These are phyloP conservation scores for Nakazawaea wickerhamii DNA, from an alignment of 805 yeast species.

Conservation along the genomic window DNA sequence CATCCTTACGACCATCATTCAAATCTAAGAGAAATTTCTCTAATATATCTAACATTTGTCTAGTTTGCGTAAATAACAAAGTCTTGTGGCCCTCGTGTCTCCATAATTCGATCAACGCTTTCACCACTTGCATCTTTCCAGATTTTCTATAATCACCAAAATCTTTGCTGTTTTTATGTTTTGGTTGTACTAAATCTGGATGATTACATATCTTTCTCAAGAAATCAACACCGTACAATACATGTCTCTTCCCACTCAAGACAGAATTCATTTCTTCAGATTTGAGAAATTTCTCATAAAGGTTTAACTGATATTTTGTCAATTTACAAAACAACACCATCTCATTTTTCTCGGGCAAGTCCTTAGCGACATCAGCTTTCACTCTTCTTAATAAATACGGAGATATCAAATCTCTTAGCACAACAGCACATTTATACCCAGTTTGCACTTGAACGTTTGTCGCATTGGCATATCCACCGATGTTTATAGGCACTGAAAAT, in stretches of 20 bases:
- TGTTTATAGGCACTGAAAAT: constrained; percentile 85
- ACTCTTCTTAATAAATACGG: constrained; percentile 85
- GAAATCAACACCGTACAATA: constrained; percentile 84
- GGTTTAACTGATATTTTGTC: constrained; percentile 67
- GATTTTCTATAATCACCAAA: constrained; percentile 61
- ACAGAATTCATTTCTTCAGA: constrained; percentile 74
- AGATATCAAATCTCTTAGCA: constrained; percentile 78
- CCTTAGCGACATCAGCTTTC: constrained; percentile 92
- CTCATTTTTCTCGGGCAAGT: constrained; percentile 87
- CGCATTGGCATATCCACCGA: constrained; percentile 99
- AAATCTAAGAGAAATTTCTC: constrained; percentile 55
- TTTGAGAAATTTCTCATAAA: constrained; percentile 68
- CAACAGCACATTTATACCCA: constrained; percentile 93
- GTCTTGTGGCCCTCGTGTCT: constrained; percentile 69
- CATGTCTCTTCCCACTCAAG: constrained; percentile 69
- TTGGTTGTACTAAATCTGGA: constrained; percentile 69
- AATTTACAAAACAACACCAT: constrained; percentile 89
- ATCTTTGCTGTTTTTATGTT: constrained; percentile 23
- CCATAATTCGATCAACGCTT: constrained; percentile 74
- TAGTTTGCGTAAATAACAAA: constrained; percentile 84
- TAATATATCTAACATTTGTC: constrained; percentile 88
- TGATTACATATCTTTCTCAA: constrained; percentile 92
- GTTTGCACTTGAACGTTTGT: constrained; percentile 93
- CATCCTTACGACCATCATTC: constrained; percentile 20
- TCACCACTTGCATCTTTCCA: constrained; percentile 89